Percentiles rank a stretch among this genome's conserved stretches.
Conservation (phyloP, 2,329 filamentous ascomycete species). For the Microdochium nivale region DNA sequence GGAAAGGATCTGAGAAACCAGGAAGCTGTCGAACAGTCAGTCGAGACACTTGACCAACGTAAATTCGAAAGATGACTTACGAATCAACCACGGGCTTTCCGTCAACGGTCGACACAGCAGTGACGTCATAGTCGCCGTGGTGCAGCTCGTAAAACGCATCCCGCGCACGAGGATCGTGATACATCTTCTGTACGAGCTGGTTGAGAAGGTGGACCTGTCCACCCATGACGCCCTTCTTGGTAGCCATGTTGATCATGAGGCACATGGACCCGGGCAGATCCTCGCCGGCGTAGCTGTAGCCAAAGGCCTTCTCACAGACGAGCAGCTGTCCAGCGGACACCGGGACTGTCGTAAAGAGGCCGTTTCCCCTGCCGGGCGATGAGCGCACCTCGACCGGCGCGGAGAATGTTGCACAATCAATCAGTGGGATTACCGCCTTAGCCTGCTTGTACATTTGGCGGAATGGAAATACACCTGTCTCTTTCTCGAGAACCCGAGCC, state of each 20-base stretch:
- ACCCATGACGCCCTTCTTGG: slow-evolving; percentile 21
- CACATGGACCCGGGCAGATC: slow-evolving; percentile 9
- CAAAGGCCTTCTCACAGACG: slow-evolving; percentile 48
- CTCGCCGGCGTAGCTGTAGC: slow-evolving; percentile 23
- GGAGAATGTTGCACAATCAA: slow-evolving; percentile 39
- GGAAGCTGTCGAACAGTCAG: slow-evolving; percentile 25
- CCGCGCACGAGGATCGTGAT: slow-evolving; percentile 25
- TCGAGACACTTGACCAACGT: neutral
- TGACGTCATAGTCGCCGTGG: slow-evolving; percentile 28
- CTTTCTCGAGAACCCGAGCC: slow-evolving; percentile 26
- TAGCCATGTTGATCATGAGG: slow-evolving; percentile 28
- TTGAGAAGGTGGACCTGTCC: slow-evolving; percentile 30
- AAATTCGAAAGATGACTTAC: slow-evolving; percentile 20
- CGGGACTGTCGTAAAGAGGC: slow-evolving; percentile 38
- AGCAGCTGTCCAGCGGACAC: slow-evolving; percentile 42
- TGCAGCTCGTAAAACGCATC: slow-evolving; percentile 26
- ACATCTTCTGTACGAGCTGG: slow-evolving; percentile 34
- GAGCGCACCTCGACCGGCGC: slow-evolving; percentile 29
- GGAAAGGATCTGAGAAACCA: slow-evolving; percentile 30
- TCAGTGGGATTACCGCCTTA: slow-evolving; percentile 22
- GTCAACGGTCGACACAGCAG: slow-evolving; percentile 18
- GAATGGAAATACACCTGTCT: slow-evolving; percentile 30
- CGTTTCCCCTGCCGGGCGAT: slow-evolving; percentile 32
- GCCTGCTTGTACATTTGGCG: slow-evolving; percentile 25
- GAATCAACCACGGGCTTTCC: slow-evolving; percentile 33